Evolutionary conservation across 169 alveolate genomes (phyloP), one percentile per base, ranked within the genome.

Genomic region (Plasmodium relictum): DNA sequence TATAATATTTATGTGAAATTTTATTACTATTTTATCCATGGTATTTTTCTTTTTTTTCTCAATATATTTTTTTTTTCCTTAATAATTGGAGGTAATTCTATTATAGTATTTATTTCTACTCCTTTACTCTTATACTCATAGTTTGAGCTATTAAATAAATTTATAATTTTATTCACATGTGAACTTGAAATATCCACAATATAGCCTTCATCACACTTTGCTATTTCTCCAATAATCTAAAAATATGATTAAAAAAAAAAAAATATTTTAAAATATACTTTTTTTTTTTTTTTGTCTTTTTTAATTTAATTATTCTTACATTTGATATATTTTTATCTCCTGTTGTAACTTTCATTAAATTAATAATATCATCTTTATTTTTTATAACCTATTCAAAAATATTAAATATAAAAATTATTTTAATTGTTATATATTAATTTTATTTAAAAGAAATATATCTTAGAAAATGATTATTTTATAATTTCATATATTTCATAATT

Each of bases 11-110:
- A 31, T 31, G 3, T 52, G 12, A 8, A n/a, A 63, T 16, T 22
- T 52, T 54, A 48, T 71, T 76, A 76, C 89, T 76, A 76, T 76
- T 62, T 76, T 45, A 76, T 76, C 89, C 89, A 76, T n/a, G 89
- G 89, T n/a, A 37, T 18, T 65, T 76, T 76, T 62, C 56, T 76
- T 24, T 63, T 76, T 39, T 50, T 76, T 37, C 74, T 44, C n/a
- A 76, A 62, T 65, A 62, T 50, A 70, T 16, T 63, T 62, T 76
- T 76, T 65, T 76, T 76, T 39, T 76, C 89, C 37, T 59, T 52
- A 45, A 76, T 22, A 50, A 76, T 48, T 63, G 74, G 89, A 26
- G 78, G 78, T 45, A 76, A 65, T 50, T 76, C 89, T 63, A 76
- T 76, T 48, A 76, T 39, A 22, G 89, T 76, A 39, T 44, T 54